A percentile compares a stretch with the other conserved stretches of the same genome.
These are phyloP conservation scores for Guillardia theta DNA, from an alignment of 78 protist genomes.

Conservation along the genomic window DNA sequence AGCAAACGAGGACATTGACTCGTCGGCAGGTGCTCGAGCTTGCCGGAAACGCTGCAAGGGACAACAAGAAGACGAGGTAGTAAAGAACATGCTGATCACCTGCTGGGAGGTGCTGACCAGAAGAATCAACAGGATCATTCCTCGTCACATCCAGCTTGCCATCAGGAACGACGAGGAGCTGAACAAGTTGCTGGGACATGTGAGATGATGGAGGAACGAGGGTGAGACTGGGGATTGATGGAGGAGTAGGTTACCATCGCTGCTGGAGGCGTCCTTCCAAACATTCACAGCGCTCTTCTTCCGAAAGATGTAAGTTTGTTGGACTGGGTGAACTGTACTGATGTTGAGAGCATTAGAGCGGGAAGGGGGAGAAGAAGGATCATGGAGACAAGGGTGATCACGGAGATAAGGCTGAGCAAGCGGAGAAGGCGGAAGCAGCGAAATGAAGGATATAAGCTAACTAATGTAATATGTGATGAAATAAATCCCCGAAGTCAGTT, in stretches of 20 bases:
- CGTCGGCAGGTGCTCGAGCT: conserved; percentile 79
- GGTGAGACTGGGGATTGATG: neutral
- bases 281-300: conserved; percentile 79
- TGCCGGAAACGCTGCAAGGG: conserved; percentile 92
- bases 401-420: too few species aligned
- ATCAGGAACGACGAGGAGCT: conserved; percentile 95
- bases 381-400: too few species aligned
- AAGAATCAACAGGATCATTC: conserved; percentile 87
- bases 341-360: too few species aligned
- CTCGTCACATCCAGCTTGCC: conserved; percentile 94
- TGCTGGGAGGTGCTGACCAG: too few species aligned
- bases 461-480: too few species aligned
- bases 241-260: conserved; percentile 81
- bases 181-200: conserved; percentile 83
- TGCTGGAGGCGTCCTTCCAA: conserved; percentile 94
- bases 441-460: too few species aligned
- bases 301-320: too few species aligned
- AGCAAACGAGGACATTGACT: too few species aligned
- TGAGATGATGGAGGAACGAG: neutral
- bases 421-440: too few species aligned
- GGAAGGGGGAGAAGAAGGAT: too few species aligned
- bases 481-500: neutral
- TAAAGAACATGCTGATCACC: too few species aligned
- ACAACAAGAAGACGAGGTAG: conserved; percentile 81
- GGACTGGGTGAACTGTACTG: too few species aligned